These are phyloP conservation scores for Tetrapisispora fleetii DNA, from an alignment of 805 yeast genomes.

Conservation along the genomic window DNA sequence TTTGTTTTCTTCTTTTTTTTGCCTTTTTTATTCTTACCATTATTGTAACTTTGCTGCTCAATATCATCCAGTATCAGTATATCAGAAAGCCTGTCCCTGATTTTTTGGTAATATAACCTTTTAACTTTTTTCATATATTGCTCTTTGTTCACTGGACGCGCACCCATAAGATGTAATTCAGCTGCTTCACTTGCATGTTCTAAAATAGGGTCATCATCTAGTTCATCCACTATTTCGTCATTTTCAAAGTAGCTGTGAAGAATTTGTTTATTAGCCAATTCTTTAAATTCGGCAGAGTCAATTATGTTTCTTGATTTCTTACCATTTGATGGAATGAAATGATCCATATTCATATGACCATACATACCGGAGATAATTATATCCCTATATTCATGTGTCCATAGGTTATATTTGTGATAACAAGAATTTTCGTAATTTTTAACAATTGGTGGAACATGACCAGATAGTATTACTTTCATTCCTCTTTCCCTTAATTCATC, in stretches of 20 bases:
- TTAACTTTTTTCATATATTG: slow-evolving; percentile 50
- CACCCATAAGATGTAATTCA: slow-evolving; percentile 41
- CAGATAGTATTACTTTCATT: slow-evolving; percentile 80
- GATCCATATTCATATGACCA: slow-evolving; percentile 89
- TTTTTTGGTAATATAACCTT: slow-evolving; percentile 40
- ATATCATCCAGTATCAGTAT: background rate
- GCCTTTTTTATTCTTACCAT: slow-evolving; percentile 11
- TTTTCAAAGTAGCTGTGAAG: slow-evolving; percentile 6
- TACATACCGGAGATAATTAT: slow-evolving; percentile 72
- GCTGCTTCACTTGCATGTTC: slow-evolving; percentile 29
- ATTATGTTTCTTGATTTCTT: slow-evolving; percentile 48
- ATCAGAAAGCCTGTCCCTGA: slow-evolving; percentile 28
- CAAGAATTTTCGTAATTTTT: slow-evolving; percentile 70
- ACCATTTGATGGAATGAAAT: slow-evolving; percentile 69
- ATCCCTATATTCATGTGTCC: slow-evolving; percentile 79
- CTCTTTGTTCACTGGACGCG: slow-evolving; percentile 59
- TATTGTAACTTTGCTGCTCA: slow-evolving; percentile 12
- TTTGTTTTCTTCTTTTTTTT: slow-evolving; percentile 4
- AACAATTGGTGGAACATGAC: slow-evolving; percentile 81
- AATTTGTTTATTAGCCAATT: background rate
- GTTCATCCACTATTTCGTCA: slow-evolving; percentile 12
- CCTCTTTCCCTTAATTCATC: slow-evolving; percentile 62
- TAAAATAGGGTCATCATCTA: slow-evolving; percentile 11
- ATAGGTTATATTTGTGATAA: slow-evolving; percentile 62
- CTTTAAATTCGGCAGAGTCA: slow-evolving; percentile 10